Evolutionary conservation across 2,329 filamentous ascomycete genomes (phyloP), one percentile per base, ranked within the genome.

Genomic region (Fusarium hainanense): DNA sequence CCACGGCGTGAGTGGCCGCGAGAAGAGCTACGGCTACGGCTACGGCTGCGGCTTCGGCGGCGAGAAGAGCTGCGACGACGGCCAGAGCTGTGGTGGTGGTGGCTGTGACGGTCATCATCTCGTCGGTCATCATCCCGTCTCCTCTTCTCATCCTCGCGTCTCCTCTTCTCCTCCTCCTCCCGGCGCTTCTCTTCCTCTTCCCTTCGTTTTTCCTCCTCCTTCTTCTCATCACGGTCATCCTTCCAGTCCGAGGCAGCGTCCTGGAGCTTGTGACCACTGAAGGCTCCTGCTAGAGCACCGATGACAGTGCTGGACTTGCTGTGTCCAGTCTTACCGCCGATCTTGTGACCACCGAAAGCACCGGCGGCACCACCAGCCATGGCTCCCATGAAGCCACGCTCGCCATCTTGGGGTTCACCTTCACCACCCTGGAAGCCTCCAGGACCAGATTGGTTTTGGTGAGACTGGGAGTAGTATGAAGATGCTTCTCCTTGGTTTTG

Each of bases 181-280:
- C 56, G 44, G 11, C 56, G 27, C 58, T 62, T 62, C 20, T 70
- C 60, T 21, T 81, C 74, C 74, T 82, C 81, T n/a, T 63, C 40
- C 63, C 41, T 54, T 13, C 48, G 48, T 48, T 70, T 70, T 11
- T 70, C 68, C 28, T 71, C 63, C 23, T 71, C 66, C 54, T 72
- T 70, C 58, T 79, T 76, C 54, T 83, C 80, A 61, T 82, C 75
- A 27, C 77, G 77, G 32, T 78, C 76, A 60, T 82, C 77, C 71
- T 78, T 79, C 79, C 78, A 81, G 65, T 83, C 80, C 6, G 72
- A 72, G 5, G 78, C 77, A 10, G 75, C 79, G 54, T 83, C 81
- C 61, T 83, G 77, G 14, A 81, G 57, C 68, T 83, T 82, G 71
- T 81, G 79, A 5, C 82, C 82, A 4, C 79, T 79, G 37, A 83